Conservation (phyloP, 441 rosid species). For the Pelargonium australe region DNA sequence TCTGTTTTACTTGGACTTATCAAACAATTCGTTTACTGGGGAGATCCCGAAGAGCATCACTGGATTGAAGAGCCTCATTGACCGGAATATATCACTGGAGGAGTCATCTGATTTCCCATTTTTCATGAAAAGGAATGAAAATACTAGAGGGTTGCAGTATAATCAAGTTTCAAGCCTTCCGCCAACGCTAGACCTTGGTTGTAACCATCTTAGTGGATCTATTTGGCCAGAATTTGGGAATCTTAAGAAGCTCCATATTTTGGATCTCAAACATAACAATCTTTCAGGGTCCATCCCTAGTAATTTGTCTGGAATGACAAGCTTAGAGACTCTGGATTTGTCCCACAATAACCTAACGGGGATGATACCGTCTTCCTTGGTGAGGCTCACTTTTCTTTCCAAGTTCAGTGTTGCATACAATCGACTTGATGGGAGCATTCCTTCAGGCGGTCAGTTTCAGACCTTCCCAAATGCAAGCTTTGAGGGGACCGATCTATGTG, state of each 20-base stretch:
- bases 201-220: conserved; percentile 52
- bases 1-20: conserved; percentile 78
- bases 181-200: conserved; percentile 53
- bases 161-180: conserved; percentile 69
- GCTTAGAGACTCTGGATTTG: conserved; percentile 71
- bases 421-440: conserved; percentile 54
- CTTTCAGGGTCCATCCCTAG: conserved; percentile 60
- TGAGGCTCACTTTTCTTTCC: conserved; percentile 55
- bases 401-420: conserved; percentile 62
- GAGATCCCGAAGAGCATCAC: conserved; percentile 59
- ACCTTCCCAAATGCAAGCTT: conserved; percentile 80
- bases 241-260: conserved; percentile 54
- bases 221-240: conserved; percentile 74
- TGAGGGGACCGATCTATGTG: conserved; percentile 67
- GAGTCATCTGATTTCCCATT: conserved; percentile 69
- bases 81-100: conserved; percentile 38
- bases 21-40: conserved; percentile 62
- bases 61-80: conserved; percentile 39
- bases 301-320: conserved; percentile 55
- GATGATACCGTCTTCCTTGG: conserved; percentile 45
- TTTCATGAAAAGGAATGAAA: conserved; percentile 51
- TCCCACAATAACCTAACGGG: conserved; percentile 61
- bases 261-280: conserved; percentile 45
- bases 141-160: conserved; percentile 51
- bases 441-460: conserved; percentile 58